Base-by-base conservation (phyloP, 768 basidiomycete genomes). In the Podaxis sp. region DNA sequence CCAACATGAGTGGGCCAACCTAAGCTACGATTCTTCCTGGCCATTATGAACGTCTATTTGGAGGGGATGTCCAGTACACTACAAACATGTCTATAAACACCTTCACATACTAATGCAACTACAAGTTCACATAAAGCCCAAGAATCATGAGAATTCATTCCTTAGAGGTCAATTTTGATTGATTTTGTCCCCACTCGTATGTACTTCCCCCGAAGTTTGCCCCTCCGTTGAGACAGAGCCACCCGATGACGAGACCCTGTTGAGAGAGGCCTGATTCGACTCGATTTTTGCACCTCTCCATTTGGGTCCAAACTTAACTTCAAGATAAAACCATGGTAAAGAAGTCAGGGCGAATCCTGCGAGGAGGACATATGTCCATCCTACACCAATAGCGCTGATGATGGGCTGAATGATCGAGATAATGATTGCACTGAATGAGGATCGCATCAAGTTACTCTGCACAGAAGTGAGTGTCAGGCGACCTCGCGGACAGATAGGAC, bases 361-460 rank as follows among this genome's bases (percentile, higher is more conserved):
- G 14, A 89, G 75, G 16, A 90, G 70, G 35, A 85, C 76, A 65
- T 87, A 91, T 3, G 88, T 83, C 86, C 87, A 91, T 4, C 89
- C 89, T 2, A 78, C 65, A 7, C 84, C 83, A n/a, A 91, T 72
- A 2, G 76, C 80, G 16, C 77, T 75, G 35, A 89, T 72, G 25
- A 90, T 80, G 10, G 84, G 69, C 57, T 89, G 80, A 44, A 90
- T 82, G 16, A 87, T 76, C 1, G 89, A 84, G 4, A 90, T 83
- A 35, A 82, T 67, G 0, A 73, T 76, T 1, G 89, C 89, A 50
- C 83, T 83, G 40, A 88, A 64, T 1, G 77, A 74, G 67, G 87
- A 89, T 28, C 89, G 84, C 7, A 88, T 77, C 13, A 90, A 71
- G 64, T 90, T 91, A 68, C 86, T 89, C 89, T 91, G 65, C 46